Evolutionary conservation across 164 flowering plant species (phyloP).

Genomic region (Cinnamomum chago): DNA sequence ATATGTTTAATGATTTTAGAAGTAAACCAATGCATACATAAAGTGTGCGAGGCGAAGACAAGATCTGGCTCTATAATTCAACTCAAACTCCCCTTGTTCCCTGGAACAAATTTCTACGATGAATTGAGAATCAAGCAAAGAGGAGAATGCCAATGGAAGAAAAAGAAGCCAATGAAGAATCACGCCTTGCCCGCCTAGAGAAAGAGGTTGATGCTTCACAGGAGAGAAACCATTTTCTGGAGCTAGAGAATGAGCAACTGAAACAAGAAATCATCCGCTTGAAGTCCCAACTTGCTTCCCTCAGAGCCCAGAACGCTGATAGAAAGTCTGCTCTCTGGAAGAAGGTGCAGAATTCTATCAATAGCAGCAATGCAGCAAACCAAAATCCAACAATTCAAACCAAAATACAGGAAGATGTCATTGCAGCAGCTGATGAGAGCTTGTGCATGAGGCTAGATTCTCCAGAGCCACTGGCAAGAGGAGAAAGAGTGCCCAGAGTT

Average conservation of each 20-base stretch:
- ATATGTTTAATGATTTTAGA: not conserved
- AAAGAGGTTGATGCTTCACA: conserved; percentile 40
- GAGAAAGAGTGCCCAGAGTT: conserved; percentile 18
- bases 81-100: not conserved
- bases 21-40: not conserved
- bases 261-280: conserved; percentile 50
- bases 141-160: conserved; percentile 31
- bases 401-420: conserved; percentile 14
- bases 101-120: not conserved
- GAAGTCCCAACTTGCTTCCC: conserved; percentile 34
- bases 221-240: conserved; percentile 33
- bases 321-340: conserved; percentile 49
- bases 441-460: conserved; percentile 12
- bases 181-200: conserved; percentile 28
- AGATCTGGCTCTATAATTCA: not conserved
- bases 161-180: conserved; percentile 15
- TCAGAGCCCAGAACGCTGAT: conserved; percentile 47
- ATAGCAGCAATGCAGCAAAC: conserved; percentile 13
- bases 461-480: conserved; percentile 11
- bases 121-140: conserved; percentile 5
- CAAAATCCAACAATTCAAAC: conserved; percentile 20
- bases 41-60: not conserved
- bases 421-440: conserved; percentile 10
- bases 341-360: conserved; percentile 40
- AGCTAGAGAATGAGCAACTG: conserved; percentile 60